These are phyloP conservation scores for Mycena venus DNA, from an alignment of 768 basidiomycete species.

Conservation along the genomic window DNA sequence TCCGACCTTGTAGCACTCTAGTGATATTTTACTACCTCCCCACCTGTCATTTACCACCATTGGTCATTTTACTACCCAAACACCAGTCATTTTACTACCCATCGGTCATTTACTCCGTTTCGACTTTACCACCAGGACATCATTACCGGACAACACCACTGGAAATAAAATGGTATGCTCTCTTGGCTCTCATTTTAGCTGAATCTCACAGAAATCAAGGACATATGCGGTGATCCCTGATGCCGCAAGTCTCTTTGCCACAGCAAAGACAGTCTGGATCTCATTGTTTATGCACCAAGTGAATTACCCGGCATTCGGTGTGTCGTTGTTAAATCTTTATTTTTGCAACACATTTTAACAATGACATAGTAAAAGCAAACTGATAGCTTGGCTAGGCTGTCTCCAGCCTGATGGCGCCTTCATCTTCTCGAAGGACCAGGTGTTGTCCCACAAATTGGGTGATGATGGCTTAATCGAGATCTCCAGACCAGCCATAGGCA, in stretches of 20 bases:
- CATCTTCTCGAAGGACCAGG: neutral
- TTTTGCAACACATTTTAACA: no score
- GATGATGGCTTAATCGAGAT: neutral
- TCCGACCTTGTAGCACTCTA: no score
- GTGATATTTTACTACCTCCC: no score
- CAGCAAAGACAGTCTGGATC: neutral
- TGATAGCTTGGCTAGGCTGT: neutral
- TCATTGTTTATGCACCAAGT: neutral
- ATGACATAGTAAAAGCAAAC: neutral
- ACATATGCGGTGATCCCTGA: neutral
- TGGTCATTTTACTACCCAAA: no score
- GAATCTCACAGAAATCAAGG: no score
- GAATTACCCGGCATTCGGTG: neutral
- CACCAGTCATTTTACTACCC: neutral
- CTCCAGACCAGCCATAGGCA: neutral
- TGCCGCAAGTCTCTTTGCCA: neutral
- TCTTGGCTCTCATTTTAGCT: no score
- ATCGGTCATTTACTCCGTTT: no score
- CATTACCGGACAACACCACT: no score
- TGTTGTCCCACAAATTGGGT: neutral
- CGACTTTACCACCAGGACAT: no score
- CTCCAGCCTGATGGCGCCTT: neutral
- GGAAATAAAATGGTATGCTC: no score
- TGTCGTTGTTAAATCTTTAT: neutral
- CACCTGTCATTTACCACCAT: no score